These are phyloP conservation scores for Fusarium musae DNA, from an alignment of 2,329 filamentous ascomycete species.

Conservation along the genomic window DNA sequence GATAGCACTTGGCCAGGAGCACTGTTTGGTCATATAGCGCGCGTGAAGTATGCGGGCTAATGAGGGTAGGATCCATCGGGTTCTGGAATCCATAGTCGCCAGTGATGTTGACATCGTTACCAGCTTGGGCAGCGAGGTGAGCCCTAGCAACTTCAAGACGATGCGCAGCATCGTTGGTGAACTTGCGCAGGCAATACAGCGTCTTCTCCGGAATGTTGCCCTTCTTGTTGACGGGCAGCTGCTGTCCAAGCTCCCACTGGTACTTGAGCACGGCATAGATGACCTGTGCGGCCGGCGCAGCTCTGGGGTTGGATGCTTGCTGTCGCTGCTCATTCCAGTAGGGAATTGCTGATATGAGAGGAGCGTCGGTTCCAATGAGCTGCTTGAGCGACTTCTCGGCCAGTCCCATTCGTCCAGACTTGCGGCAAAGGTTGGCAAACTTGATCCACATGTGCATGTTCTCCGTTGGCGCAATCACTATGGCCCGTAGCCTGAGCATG, in stretches of 20 bases:
- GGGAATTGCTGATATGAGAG: conserved; percentile 69
- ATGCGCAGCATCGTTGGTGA: conserved; percentile 69
- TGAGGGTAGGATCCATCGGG: conserved; percentile 55
- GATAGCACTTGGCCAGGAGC: conserved; percentile 92
- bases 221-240: conserved; percentile 54
- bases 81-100: conserved; percentile 64
- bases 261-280: conserved; percentile 98
- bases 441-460: conserved; percentile 99
- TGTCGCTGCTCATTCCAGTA: conserved; percentile 60
- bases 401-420: conserved; percentile 92
- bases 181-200: conserved; percentile 68
- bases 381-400: conserved; percentile 95
- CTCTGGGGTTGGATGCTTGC: conserved; percentile 49
- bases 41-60: conserved; percentile 63
- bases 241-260: conserved; percentile 88
- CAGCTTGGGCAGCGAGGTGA: conserved; percentile 60
- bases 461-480: conserved; percentile 91
- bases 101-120: conserved; percentile 57
- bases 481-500: conserved; percentile 92
- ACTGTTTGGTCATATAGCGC: conserved; percentile 70
- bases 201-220: conserved; percentile 64
- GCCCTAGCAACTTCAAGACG: conserved; percentile 64
- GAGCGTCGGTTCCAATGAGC: conserved; percentile 78
- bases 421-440: conserved; percentile 97
- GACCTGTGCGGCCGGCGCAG: conserved; percentile 77